Percentiles rank a stretch among this genome's conserved stretches.
Evolutionary conservation across 2,329 filamentous ascomycete species (phyloP).

Genomic region (Xylaria sp.): DNA sequence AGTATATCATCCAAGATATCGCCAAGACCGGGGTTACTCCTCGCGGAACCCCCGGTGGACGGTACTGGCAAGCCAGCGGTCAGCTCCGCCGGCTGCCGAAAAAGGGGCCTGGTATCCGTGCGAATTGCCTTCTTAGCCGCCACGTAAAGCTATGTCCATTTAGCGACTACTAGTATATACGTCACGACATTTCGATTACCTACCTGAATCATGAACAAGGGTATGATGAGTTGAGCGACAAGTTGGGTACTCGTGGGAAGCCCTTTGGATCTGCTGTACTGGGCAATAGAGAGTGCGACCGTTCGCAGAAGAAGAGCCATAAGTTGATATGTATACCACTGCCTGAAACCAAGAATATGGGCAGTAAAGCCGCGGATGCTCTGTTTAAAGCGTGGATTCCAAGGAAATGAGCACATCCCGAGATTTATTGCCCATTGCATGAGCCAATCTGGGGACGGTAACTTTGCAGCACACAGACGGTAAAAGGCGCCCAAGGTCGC

Average conservation of each 20-base stretch:
- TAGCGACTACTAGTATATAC: slow-evolving; percentile 33
- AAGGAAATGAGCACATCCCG: slow-evolving; percentile 68
- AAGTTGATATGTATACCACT: slow-evolving; percentile 75
- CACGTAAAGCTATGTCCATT: slow-evolving; percentile 56
- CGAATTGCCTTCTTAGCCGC: slow-evolving; percentile 60
- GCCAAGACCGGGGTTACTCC: slow-evolving; percentile 49
- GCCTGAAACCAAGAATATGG: slow-evolving; percentile 68
- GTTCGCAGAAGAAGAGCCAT: slow-evolving; percentile 67
- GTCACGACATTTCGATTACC: slow-evolving; percentile 46
- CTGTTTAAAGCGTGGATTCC: slow-evolving; percentile 75
- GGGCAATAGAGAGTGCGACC: slow-evolving; percentile 57
- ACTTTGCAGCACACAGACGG: slow-evolving; percentile 42
- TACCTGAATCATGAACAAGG: slow-evolving; percentile 65
- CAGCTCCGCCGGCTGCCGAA: slow-evolving; percentile 49
- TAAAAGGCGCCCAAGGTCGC: slow-evolving; percentile 37
- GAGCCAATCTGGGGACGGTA: slow-evolving; percentile 56
- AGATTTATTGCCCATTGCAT: slow-evolving; percentile 61
- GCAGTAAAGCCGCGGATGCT: slow-evolving; percentile 68
- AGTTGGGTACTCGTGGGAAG: slow-evolving; percentile 56
- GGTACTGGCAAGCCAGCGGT: slow-evolving; percentile 42
- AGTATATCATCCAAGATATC: slow-evolving; percentile 48
- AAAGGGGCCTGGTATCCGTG: slow-evolving; percentile 69
- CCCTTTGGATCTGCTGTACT: slow-evolving; percentile 54
- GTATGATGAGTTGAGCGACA: slow-evolving; percentile 66
- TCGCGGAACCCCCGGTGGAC: slow-evolving; percentile 43